Percentiles rank a stretch among this genome's conserved stretches.
These are phyloP conservation scores for Rubia balearica DNA, from an alignment of 305 asterid genomes.

Conservation along the genomic window DNA sequence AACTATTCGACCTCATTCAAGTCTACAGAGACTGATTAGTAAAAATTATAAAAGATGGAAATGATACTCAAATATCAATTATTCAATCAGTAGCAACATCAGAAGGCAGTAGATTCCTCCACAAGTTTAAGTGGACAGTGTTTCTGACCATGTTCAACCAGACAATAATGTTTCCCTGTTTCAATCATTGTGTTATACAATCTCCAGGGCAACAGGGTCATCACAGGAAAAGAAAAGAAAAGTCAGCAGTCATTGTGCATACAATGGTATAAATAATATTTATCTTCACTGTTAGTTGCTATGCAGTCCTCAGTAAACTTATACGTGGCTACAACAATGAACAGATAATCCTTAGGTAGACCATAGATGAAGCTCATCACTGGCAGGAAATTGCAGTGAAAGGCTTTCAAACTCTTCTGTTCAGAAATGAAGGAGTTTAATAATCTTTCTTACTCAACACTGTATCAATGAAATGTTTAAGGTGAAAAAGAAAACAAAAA, in stretches of 20 bases:
- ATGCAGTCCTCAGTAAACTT: background rate
- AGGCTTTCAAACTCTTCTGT: too few relatives aligned
- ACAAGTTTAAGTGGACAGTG: background rate
- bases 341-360: background rate
- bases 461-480: too few relatives aligned
- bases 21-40: background rate
- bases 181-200: background rate
- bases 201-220: background rate
- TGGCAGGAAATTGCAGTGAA: too few relatives aligned
- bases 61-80: background rate
- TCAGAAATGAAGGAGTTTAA: too few relatives aligned
- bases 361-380: background rate
- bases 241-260: background rate
- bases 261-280: background rate
- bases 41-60: background rate
- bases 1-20: background rate
- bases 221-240: conserved; percentile 4
- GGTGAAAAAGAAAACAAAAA: too few relatives aligned
- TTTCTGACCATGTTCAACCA: background rate
- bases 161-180: background rate
- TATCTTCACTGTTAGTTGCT: background rate
- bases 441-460: too few relatives aligned
- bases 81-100: background rate
- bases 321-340: background rate
- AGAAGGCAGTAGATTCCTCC: background rate